phyloP scores from a whole-genome alignment of 495 filamentous ascomycete species.

The Talaromyces nanjingensis region DNA sequence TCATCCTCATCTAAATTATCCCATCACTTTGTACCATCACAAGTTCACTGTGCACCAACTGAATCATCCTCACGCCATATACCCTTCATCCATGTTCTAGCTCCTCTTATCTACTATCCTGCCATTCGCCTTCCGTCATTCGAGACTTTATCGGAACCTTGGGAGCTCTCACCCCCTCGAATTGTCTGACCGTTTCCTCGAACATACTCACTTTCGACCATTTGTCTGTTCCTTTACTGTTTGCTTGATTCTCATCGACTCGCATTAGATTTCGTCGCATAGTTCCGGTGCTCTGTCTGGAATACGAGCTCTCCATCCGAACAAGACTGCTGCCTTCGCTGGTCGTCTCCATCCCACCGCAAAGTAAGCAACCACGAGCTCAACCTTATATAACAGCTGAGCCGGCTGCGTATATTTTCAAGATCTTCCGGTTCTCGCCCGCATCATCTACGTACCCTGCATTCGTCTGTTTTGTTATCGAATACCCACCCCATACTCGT shows the following conservation, averaged over 20 bases:
- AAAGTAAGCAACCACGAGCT: slow-evolving; percentile 1
- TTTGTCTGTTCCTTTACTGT: background rate
- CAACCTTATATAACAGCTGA: slow-evolving; percentile 7
- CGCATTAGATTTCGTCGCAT: slow-evolving; percentile 1
- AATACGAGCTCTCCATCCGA: background rate
- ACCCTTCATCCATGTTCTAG: background rate
- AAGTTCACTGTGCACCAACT: background rate
- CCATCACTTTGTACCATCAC: background rate
- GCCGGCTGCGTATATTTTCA: background rate
- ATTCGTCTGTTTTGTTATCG: background rate
- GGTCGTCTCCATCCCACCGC: background rate
- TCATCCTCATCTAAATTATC: background rate
- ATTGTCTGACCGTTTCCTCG: background rate
- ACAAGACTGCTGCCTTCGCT: background rate
- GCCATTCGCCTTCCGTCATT: slow-evolving; percentile 4
- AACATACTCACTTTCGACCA: background rate
- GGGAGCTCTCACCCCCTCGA: slow-evolving; percentile 1
- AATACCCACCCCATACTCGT: background rate
- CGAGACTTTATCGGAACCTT: slow-evolving; percentile 7
- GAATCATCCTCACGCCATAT: background rate
- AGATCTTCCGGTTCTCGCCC: background rate
- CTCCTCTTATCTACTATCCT: slow-evolving; percentile 8
- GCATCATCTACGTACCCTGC: background rate
- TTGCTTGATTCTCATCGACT: background rate
- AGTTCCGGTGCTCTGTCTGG: background rate